Base-by-base conservation (phyloP, 495 filamentous ascomycete genomes). In the Tetracladium setigerum region DNA sequence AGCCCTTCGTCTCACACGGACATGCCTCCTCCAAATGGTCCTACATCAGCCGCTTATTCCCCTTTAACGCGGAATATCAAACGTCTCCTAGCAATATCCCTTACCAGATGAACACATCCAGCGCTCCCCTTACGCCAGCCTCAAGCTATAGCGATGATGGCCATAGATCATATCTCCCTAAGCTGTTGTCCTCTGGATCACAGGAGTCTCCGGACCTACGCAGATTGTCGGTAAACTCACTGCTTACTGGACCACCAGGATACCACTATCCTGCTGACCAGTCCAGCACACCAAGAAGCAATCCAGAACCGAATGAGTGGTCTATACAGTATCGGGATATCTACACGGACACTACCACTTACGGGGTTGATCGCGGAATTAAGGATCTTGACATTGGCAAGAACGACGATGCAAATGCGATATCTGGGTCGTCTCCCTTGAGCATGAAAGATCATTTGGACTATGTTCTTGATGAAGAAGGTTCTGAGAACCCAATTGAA, bases 331-430 rank as follows among this genome's bases (percentile, higher is more conserved):
- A 37, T 55, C 61, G 51, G 52, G 57, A 61, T 27, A 8, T 45
- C 14, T 57, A 60, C 32, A 49, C 59, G 14, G 62, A 67, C 34
- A 50, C 56, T 9, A 67, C 55, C n/a, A 66, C 61, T 34, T 86
- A 84, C 57, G 85, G 86, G 1, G 66, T 82, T 43, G 86, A 90
- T 56, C 69, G 75, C 19, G 86, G 86, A 3, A 69, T 76, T 45
- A 75, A 77, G 2, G 86, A 90, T 63, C 58, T 73, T 13, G 86
- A 90, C 59, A 53, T 83, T 3, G 77, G 77, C 12, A 74, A 72
- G 38, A 89, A 89, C 49, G 76, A 87, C 51, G 86, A 90, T 49
- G 53, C 51, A 24, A 67, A 69, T 40, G 72, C 74, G 6, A 69
- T 78, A 16, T 60, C 60, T 33, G 54, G 64, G 2, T 50, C 56